phyloP scores from a whole-genome alignment of 192 early-diverging fungal species.

The Phlyctochytrium arcticum region DNA sequence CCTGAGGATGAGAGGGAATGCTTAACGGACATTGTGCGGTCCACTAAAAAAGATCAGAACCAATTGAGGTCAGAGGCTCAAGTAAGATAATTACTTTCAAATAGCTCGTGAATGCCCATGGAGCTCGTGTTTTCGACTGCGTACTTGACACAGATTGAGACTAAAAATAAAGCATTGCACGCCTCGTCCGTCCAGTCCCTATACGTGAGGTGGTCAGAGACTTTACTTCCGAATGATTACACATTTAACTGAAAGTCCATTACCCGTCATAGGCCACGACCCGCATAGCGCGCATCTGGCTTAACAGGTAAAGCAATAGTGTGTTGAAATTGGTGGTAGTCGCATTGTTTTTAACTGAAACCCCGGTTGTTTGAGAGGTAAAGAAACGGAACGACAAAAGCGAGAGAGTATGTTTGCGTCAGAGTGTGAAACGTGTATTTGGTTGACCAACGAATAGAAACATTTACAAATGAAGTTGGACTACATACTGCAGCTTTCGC shows the following conservation, averaged over 20 bases:
- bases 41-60: slow-evolving; percentile 2
- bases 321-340: slow-evolving; percentile 65
- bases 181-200: slow-evolving; percentile 59
- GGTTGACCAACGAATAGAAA: not conserved
- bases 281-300: slow-evolving; percentile 51
- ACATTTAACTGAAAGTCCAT: not conserved
- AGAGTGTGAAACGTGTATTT: not conserved
- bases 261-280: slow-evolving; percentile 33
- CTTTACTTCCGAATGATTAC: not conserved
- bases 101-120: slow-evolving; percentile 50
- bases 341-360: slow-evolving; percentile 63
- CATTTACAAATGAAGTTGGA: not conserved
- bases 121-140: slow-evolving; percentile 55
- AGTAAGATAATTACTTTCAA: slow-evolving; percentile 50
- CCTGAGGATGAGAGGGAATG: not conserved
- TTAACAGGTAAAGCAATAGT: slow-evolving; percentile 56
- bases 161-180: slow-evolving; percentile 65
- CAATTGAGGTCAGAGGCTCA: not conserved
- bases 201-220: no score
- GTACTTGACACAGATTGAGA: slow-evolving; percentile 63
- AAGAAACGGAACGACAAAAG: no score
- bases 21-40: slow-evolving; percentile 4
- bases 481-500: slow-evolving; percentile 57
- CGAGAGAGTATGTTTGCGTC: not conserved
- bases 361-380: no score